Evolutionary conservation across 23 red algal genomes (phyloP), one percentile per base, ranked within the genome.

Genomic region (Gracilaria gracilis): DNA sequence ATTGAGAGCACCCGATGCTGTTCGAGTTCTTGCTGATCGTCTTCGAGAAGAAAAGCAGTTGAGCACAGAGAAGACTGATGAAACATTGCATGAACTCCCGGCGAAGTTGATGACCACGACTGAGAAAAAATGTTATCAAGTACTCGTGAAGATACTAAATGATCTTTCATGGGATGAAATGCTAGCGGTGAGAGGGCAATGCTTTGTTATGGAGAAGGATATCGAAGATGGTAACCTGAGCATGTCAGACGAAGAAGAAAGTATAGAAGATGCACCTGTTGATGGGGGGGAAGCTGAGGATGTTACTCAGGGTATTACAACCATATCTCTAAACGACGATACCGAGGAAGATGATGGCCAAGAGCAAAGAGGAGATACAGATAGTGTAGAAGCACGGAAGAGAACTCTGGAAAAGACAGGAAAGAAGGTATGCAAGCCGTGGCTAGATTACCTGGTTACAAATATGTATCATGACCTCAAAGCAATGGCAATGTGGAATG

Each of bases 171-270:
- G 97, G 97, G 97, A 98, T 61, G 81, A 92, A 13, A 78, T 98
- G 84, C 64, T 98, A 8, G 81, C 70, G 21, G 93, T 96, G 9
- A 90, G 97, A 54, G 84, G 82, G 40, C 66, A 93, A 34, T 94
- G 91, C 23, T 98, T 98, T 66, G 93, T 98, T 12, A 98, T 98
- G 97, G 91, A 96, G 84, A 86, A 86, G 32, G 97, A 98, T 76
- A 80, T 92, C 17, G 89, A 92, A 64, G 69, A 72, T 61, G 74
- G 74, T 8, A 47, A 77, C 50, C 79, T 82, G 8, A 79, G 74
- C 33, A 49, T 65, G 67, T 67, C 79, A 5, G 78, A 83, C 23
- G 59, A 27, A 14, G 66, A 75, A n/a, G 77, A 74, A 27, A 80
- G 21, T 46, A 28, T 61, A 15, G 74, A 79, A 49, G 76, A 37